Evolutionary conservation across 345 rosid genomes (phyloP).

Genomic region (Alliaria petiolata): DNA sequence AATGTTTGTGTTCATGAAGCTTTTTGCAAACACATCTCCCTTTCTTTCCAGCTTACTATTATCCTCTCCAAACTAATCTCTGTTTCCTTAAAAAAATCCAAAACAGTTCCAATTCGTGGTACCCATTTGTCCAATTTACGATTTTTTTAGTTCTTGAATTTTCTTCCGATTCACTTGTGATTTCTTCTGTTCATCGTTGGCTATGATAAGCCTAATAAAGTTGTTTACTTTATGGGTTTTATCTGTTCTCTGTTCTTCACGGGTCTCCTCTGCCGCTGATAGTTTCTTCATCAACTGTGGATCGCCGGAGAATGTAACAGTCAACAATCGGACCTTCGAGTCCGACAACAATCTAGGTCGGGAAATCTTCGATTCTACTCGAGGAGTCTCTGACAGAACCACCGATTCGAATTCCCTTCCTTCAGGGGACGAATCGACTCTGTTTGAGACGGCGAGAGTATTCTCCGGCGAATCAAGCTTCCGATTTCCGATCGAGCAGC

Average conservation of each 20-base stretch:
- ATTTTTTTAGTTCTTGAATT: neutral
- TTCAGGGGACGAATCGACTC: constrained; percentile 33
- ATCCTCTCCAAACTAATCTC: neutral
- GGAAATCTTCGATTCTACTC: constrained; percentile 26
- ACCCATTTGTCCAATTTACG: neutral
- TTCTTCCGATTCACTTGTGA: neutral
- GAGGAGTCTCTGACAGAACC: constrained; percentile 20
- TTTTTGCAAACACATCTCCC: neutral
- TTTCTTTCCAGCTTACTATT: neutral
- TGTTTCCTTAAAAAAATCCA: neutral
- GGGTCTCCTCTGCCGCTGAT: constrained; percentile 46
- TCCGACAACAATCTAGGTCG: constrained; percentile 37
- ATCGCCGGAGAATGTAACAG: constrained; percentile 43
- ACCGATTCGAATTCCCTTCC: constrained; percentile 26
- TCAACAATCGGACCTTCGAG: constrained; percentile 41
- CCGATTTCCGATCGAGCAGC: constrained; percentile 44
- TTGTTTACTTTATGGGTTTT: constrained; percentile 25
- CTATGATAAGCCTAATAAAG: constrained; percentile 33
- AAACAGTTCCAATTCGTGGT: neutral
- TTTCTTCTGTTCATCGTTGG: constrained; percentile 16
- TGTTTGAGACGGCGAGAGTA: constrained; percentile 58
- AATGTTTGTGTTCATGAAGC: neutral
- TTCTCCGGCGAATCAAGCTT: constrained; percentile 41
- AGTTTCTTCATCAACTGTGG: constrained; percentile 68
- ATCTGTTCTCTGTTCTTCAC: constrained; percentile 26